phyloP scores from a whole-genome alignment of 257 asterid genomes.

The Gynochthodes officinalis region DNA sequence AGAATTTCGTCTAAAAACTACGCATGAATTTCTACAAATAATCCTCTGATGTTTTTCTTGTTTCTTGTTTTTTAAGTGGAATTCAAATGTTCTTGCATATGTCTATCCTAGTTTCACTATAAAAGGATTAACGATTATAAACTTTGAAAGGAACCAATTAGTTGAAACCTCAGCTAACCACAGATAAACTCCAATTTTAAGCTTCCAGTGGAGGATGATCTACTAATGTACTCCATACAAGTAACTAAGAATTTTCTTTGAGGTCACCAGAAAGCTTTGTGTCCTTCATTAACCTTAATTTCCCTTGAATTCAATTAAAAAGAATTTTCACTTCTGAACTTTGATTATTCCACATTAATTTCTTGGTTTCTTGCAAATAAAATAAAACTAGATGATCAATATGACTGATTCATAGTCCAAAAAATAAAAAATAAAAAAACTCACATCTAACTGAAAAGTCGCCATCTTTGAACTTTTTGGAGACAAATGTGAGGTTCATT shows the following conservation, averaged over 20 bases:
- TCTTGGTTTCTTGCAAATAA: no score
- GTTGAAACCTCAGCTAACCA: neutral
- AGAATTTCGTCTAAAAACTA: neutral
- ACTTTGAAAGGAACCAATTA: neutral
- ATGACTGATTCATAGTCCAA: no score
- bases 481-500: neutral
- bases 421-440: no score
- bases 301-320: no score
- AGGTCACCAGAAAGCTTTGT: no score
- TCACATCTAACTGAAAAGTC: neutral
- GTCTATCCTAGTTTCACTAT: neutral
- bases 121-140: no score
- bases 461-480: neutral
- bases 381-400: no score
- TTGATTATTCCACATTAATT: no score
- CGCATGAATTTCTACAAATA: neutral
- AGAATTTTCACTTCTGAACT: neutral
- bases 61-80: constrained; percentile 2
- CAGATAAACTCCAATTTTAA: neutral
- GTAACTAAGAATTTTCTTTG: no score
- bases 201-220: no score
- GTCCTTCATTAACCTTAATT: no score
- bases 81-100: neutral
- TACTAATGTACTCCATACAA: no score
- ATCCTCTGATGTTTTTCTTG: neutral